Evolutionary conservation across 2,329 filamentous ascomycete species (phyloP).

Genomic region (Zopfia rhizophila): DNA sequence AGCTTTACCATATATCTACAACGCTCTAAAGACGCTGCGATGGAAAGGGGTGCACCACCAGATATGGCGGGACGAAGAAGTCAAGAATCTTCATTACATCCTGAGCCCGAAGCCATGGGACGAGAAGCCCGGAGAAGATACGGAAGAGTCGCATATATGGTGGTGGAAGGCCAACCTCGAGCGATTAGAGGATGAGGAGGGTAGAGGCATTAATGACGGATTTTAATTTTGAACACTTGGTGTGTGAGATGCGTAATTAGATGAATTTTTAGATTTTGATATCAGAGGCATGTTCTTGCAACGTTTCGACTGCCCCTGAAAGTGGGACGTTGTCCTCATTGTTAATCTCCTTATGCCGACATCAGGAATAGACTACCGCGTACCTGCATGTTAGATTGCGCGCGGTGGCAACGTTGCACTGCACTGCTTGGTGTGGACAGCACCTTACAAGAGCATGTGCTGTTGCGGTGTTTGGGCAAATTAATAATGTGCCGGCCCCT

Average conservation of each 20-base stretch:
- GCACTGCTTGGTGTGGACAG: background rate
- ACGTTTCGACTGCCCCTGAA: too few species aligned
- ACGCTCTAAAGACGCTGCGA: conserved; percentile 69
- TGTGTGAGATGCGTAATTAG: background rate
- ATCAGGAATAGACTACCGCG: conserved; percentile 21
- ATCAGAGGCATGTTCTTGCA: too few species aligned
- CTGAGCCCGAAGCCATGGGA: conserved; percentile 72
- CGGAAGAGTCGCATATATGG: conserved; percentile 65
- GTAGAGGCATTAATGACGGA: conserved; percentile 60
- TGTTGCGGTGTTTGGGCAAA: background rate
- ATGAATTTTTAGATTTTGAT: too few species aligned
- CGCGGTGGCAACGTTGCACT: conserved; percentile 12
- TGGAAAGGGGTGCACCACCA: conserved; percentile 65
- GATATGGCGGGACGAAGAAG: conserved; percentile 69
- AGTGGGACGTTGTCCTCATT: too few species aligned
- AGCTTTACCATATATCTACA: conserved; percentile 68
- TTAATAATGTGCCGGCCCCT: conserved; percentile 6
- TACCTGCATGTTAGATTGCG: conserved; percentile 26
- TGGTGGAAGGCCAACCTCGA: conserved; percentile 66
- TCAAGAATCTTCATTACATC: conserved; percentile 73
- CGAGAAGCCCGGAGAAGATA: conserved; percentile 57
- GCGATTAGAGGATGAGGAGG: conserved; percentile 60
- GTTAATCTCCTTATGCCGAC: too few species aligned
- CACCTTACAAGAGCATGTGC: too few species aligned
- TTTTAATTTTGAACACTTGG: conserved; percentile 55